Percentiles rank a stretch among this genome's conserved stretches.
These are phyloP conservation scores for Castanea mollissima DNA, from an alignment of 306 rosid species.

Conservation along the genomic window DNA sequence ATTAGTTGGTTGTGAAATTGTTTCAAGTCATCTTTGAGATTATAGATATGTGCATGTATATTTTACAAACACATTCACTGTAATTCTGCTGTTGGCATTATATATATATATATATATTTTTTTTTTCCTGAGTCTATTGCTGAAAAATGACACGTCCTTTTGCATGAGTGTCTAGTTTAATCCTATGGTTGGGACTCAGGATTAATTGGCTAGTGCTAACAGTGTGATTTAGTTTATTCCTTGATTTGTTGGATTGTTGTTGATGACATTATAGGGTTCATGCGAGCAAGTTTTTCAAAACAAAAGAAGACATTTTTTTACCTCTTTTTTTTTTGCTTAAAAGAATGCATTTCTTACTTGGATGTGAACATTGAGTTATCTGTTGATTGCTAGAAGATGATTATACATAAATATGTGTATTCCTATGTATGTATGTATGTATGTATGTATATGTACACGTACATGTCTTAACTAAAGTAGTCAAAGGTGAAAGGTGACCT, in stretches of 20 bases:
- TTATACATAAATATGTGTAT: background rate
- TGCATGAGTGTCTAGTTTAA: background rate
- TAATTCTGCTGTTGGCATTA: slow-evolving; percentile 2
- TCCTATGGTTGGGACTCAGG: background rate
- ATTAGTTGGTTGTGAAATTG: slow-evolving; percentile 1
- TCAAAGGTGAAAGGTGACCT: too few species aligned
- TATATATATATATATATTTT: too few species aligned
- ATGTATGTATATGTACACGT: background rate
- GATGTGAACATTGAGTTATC: background rate
- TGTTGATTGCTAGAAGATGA: background rate
- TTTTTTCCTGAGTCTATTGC: background rate
- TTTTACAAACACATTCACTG: background rate
- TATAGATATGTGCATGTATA: background rate
- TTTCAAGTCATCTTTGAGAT: background rate
- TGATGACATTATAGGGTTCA: background rate
- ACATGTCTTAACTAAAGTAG: too few species aligned
- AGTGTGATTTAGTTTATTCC: background rate
- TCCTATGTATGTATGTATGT: background rate
- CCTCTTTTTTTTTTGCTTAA: too few species aligned
- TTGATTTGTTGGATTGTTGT: too few species aligned
- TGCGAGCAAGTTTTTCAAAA: background rate
- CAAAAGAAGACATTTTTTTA: background rate
- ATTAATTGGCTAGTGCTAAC: background rate
- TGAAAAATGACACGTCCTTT: background rate
- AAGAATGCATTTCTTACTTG: too few species aligned